These are phyloP conservation scores for Saccharomycopsis phalli DNA, from an alignment of 1,139 yeast species.

Conservation along the genomic window DNA sequence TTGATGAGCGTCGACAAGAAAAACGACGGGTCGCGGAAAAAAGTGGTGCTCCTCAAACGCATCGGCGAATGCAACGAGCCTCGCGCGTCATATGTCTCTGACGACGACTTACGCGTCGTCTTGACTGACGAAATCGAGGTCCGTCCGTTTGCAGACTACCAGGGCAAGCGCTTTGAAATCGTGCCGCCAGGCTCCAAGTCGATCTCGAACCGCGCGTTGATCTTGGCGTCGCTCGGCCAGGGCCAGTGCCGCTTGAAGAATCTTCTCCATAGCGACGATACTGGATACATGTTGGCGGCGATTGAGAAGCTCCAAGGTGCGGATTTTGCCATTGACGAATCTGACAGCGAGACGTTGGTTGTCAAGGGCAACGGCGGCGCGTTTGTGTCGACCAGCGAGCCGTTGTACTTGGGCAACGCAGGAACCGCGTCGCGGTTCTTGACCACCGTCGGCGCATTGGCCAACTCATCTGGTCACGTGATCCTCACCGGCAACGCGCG, in stretches of 20 bases:
- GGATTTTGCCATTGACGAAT: constrained; percentile 62
- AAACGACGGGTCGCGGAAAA: constrained; percentile 86
- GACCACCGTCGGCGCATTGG: constrained; percentile 84
- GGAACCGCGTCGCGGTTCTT: constrained; percentile 97
- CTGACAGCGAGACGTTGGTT: constrained; percentile 82
- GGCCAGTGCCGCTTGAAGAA: constrained; percentile 81
- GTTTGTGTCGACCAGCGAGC: constrained; percentile 48
- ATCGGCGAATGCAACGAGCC: constrained; percentile 88
- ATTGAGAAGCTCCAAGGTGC: constrained; percentile 77
- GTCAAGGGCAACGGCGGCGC: constrained; percentile 83
- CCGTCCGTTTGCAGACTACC: constrained; percentile 42
- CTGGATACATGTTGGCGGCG: constrained; percentile 90
- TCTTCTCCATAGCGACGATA: constrained; percentile 89
- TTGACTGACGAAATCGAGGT: constrained; percentile 79
- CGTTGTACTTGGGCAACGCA: constrained; percentile 88
- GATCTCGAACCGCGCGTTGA: constrained; percentile 88
- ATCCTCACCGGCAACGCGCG: constrained; percentile 87
- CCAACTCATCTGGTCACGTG: constrained; percentile 43
- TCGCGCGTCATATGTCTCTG: constrained; percentile 77
- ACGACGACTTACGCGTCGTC: constrained; percentile 71
- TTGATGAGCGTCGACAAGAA: constrained; percentile 96
- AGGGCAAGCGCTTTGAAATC: constrained; percentile 31
- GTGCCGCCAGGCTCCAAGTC: constrained; percentile 97
- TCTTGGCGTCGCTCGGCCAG: constrained; percentile 82
- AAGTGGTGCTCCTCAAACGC: constrained; percentile 70